A percentile compares a stretch with the other conserved stretches of the same genome.
phyloP scores from a whole-genome alignment of 2,329 filamentous ascomycete genomes.

The Pestalotiopsis sp. region DNA sequence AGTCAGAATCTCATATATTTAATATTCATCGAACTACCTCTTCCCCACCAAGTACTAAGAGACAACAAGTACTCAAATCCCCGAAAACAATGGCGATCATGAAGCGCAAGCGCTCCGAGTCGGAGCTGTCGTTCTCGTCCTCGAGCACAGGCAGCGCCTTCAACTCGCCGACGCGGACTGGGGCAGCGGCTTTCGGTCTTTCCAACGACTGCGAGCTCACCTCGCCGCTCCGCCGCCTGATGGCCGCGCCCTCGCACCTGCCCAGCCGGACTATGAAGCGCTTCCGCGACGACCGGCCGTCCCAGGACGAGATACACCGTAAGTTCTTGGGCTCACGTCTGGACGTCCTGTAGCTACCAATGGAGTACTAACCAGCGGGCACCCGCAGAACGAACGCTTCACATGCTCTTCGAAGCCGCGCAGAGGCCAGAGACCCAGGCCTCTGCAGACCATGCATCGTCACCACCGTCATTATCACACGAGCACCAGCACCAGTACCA shows the following conservation, averaged over 20 bases:
- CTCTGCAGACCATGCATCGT: slow-evolving; percentile 25
- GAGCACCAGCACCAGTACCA: neutral
- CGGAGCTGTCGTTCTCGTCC: slow-evolving; percentile 53
- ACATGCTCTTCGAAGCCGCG: slow-evolving; percentile 56
- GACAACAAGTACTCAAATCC: neutral
- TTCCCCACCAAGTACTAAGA: neutral
- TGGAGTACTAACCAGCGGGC: neutral
- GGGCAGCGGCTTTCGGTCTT: neutral
- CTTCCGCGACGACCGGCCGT: slow-evolving; percentile 59
- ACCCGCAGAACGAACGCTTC: slow-evolving; percentile 55
- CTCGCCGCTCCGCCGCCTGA: slow-evolving; percentile 31
- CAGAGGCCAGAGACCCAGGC: slow-evolving; percentile 37
- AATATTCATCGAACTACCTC: no score
- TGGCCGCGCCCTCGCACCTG: slow-evolving; percentile 44
- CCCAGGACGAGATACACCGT: slow-evolving; percentile 58
- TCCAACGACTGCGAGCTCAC: slow-evolving; percentile 30
- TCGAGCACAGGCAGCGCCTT: slow-evolving; percentile 42
- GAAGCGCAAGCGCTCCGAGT: slow-evolving; percentile 66
- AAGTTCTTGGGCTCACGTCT: slow-evolving; percentile 35
- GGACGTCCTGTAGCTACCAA: no score
- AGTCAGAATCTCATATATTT: no score
- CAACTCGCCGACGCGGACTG: slow-evolving; percentile 37
- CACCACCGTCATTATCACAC: slow-evolving; percentile 16
- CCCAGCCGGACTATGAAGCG: slow-evolving; percentile 63
- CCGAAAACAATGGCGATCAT: slow-evolving; percentile 30